Evolutionary conservation across 345 rosid genomes (phyloP).

Genomic region (Brassica cretica): DNA sequence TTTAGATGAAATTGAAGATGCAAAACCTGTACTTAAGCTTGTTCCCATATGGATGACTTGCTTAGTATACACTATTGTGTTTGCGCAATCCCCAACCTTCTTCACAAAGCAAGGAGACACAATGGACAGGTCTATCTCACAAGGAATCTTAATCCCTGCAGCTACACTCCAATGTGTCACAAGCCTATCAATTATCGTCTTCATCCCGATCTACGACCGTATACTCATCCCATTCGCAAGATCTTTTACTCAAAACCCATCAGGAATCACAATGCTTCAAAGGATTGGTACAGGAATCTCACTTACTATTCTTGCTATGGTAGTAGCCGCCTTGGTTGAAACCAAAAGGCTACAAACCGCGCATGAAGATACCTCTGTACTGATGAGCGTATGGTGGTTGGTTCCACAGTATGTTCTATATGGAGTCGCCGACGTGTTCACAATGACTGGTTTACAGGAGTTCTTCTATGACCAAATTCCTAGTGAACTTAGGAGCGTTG

Average conservation of each 20-base stretch:
- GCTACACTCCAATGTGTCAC: slow-evolving; percentile 48
- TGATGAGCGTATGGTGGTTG: background rate
- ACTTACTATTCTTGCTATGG: background rate
- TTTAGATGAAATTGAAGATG: slow-evolving; percentile 50
- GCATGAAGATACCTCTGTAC: background rate
- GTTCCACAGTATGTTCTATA: background rate
- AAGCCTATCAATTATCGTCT: slow-evolving; percentile 24
- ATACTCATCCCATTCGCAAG: background rate
- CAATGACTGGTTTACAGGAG: background rate
- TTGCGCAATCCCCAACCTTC: background rate
- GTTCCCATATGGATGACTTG: slow-evolving; percentile 53
- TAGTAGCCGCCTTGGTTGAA: background rate
- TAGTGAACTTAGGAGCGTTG: background rate
- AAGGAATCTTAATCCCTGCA: background rate
- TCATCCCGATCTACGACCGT: background rate
- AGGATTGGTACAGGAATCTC: background rate
- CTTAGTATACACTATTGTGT: slow-evolving; percentile 10
- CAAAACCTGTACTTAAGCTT: slow-evolving; percentile 46
- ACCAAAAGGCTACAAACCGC: background rate
- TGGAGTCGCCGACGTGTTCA: background rate
- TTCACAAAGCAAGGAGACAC: slow-evolving; percentile 1
- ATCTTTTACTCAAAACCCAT: background rate
- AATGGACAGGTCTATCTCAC: slow-evolving; percentile 1
- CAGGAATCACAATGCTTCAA: slow-evolving; percentile 1
- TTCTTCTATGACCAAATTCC: background rate